Percentiles rank a stretch among this genome's conserved stretches.
phyloP scores from a whole-genome alignment of 371 early-diverging fungal genomes.

The Apophysomyces sp. region DNA sequence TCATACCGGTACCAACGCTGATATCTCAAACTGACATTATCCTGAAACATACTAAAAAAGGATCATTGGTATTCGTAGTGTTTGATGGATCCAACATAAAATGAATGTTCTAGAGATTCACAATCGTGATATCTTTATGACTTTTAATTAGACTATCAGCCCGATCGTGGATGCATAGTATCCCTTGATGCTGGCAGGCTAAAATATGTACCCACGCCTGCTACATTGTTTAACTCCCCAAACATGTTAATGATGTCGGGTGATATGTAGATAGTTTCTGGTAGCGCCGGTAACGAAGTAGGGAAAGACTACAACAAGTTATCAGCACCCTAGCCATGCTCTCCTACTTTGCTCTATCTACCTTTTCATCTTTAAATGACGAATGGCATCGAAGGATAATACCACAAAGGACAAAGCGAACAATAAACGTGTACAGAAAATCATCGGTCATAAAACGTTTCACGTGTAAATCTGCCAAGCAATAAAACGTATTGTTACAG shows the following conservation, averaged over 20 bases:
- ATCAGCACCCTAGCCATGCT: background rate
- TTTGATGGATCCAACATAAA: too few species aligned
- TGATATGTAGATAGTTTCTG: slow-evolving; percentile 34
- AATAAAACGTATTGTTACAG: background rate
- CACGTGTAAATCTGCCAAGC: slow-evolving; percentile 52
- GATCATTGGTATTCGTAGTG: too few species aligned
- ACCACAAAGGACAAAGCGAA: slow-evolving; percentile 79
- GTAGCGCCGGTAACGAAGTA: slow-evolving; percentile 31
- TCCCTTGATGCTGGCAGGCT: slow-evolving; percentile 31
- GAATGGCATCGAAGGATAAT: slow-evolving; percentile 65
- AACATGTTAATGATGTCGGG: slow-evolving; percentile 41
- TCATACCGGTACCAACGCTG: too few species aligned
- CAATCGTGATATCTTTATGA: too few species aligned
- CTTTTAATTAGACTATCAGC: too few species aligned
- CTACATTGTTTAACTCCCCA: slow-evolving; percentile 32
- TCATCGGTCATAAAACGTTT: slow-evolving; percentile 85
- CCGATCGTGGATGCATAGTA: background rate
- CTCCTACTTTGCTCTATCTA: slow-evolving; percentile 13
- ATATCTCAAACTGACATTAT: too few species aligned
- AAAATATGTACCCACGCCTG: slow-evolving; percentile 48
- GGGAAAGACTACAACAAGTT: slow-evolving; percentile 16
- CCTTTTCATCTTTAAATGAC: slow-evolving; percentile 64
- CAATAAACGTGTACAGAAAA: slow-evolving; percentile 83
- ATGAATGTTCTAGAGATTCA: too few species aligned
- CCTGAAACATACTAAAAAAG: too few species aligned